These are phyloP conservation scores for Hyphopichia homilentoma DNA, from an alignment of 805 yeast genomes.

Conservation along the genomic window DNA sequence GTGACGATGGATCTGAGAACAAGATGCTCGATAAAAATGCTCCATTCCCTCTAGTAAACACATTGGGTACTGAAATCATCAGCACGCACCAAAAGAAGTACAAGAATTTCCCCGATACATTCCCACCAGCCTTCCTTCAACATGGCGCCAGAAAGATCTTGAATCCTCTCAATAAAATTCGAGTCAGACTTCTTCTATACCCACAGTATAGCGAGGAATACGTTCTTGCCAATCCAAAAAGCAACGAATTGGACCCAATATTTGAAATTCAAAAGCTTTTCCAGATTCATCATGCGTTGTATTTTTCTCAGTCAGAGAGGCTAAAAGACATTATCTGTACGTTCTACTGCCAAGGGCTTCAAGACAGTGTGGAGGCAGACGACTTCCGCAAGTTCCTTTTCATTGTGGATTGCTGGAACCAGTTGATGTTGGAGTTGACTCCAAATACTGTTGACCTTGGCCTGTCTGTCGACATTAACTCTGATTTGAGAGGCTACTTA, in stretches of 20 bases:
- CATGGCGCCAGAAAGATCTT: constrained; percentile 10
- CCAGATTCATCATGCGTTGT: constrained; percentile 37
- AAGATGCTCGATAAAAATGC: constrained; percentile 15
- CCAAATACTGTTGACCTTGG: constrained; percentile 20
- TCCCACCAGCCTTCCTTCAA: constrained; percentile 28
- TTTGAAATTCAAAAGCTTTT: constrained; percentile 53
- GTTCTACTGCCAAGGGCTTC: constrained; percentile 32
- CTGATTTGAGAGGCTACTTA: neutral
- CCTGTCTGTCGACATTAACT: constrained; percentile 2
- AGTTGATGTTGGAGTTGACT: constrained; percentile 33
- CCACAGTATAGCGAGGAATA: constrained; percentile 51
- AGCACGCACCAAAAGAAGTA: constrained; percentile 24
- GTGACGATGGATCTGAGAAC: constrained; percentile 1
- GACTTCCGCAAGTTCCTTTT: constrained; percentile 33
- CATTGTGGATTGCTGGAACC: constrained; percentile 40
- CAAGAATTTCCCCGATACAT: constrained; percentile 29
- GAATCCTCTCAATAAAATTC: constrained; percentile 27
- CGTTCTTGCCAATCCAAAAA: constrained; percentile 46
- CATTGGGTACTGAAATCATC: constrained; percentile 29
- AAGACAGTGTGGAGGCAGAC: constrained; percentile 26
- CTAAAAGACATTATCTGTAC: constrained; percentile 27
- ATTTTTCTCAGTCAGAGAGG: constrained; percentile 34
- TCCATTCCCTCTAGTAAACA: constrained; percentile 22
- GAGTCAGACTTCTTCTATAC: constrained; percentile 31
- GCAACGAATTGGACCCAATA: constrained; percentile 58